phyloP scores from a whole-genome alignment of 257 asterid genomes.

The Ajuga chamaepitys region DNA sequence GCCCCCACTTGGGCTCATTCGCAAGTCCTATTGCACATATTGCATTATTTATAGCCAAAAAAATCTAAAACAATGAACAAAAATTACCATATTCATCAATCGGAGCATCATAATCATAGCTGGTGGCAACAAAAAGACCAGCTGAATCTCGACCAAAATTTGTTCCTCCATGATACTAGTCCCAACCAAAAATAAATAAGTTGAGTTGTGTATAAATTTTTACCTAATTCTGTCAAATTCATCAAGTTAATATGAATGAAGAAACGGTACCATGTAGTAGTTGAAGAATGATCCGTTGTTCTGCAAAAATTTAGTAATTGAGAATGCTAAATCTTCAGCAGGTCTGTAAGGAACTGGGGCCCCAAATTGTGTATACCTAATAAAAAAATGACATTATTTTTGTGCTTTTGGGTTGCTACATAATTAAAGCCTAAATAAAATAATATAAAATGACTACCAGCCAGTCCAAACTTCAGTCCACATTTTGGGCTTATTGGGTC shows the following conservation, averaged over 20 bases:
- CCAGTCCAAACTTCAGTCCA: constrained; percentile 95
- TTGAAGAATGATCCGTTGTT: constrained; percentile 88
- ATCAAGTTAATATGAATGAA: neutral
- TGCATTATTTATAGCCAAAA: neutral
- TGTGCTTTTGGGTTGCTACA: too few species aligned
- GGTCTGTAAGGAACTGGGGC: constrained; percentile 74
- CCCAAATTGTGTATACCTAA: constrained; percentile 72
- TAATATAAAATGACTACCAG: too few species aligned
- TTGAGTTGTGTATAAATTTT: neutral
- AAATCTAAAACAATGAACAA: neutral
- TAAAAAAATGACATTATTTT: too few species aligned
- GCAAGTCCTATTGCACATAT: constrained; percentile 36
- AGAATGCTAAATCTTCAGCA: constrained; percentile 81
- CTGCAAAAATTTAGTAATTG: constrained; percentile 83
- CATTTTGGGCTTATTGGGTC: constrained; percentile 84
- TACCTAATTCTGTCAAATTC: neutral
- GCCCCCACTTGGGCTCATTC: constrained; percentile 80
- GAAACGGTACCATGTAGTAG: constrained; percentile 76
- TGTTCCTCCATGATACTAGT: constrained; percentile 89
- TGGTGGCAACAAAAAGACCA: constrained; percentile 84
- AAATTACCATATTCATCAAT: constrained; percentile 77
- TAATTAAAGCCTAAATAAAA: too few species aligned
- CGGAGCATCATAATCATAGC: constrained; percentile 93
- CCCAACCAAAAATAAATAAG: neutral
- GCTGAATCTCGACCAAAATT: constrained; percentile 74